These are phyloP conservation scores for Cladosporium sp. DNA, from an alignment of 2,329 filamentous ascomycete genomes.

Conservation along the genomic window DNA sequence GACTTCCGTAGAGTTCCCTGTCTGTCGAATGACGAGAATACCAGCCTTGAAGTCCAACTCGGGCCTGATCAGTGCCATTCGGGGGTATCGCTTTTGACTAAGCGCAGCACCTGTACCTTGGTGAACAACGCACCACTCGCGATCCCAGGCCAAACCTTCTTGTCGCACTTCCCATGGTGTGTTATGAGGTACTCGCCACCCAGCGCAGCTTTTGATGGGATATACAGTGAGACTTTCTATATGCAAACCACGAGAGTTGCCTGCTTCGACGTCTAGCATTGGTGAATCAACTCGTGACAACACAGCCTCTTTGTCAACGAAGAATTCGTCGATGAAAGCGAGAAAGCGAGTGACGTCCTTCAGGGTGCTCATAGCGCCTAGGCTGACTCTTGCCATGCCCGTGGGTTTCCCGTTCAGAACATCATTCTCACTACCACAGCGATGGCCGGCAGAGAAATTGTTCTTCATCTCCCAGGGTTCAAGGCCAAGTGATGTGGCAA, in stretches of 20 bases:
- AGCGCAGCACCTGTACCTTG: constrained; percentile 77
- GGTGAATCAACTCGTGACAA: not conserved
- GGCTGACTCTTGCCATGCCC: constrained; percentile 76
- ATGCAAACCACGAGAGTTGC: constrained; percentile 27
- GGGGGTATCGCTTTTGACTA: constrained; percentile 82
- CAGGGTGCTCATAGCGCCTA: constrained; percentile 84
- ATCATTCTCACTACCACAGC: constrained; percentile 80
- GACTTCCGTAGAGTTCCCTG: constrained; percentile 34
- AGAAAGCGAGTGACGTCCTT: constrained; percentile 70
- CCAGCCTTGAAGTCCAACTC: constrained; percentile 66
- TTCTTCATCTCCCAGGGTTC: constrained; percentile 75
- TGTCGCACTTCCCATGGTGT: constrained; percentile 69
- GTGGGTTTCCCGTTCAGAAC: constrained; percentile 81
- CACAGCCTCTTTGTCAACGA: constrained; percentile 21
- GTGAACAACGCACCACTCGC: constrained; percentile 94
- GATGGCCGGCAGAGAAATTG: constrained; percentile 80
- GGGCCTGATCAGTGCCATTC: constrained; percentile 80
- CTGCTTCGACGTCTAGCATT: not conserved
- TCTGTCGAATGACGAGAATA: constrained; percentile 55
- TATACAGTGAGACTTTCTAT: constrained; percentile 60
- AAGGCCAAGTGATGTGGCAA: constrained; percentile 68
- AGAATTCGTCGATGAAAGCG: constrained; percentile 30
- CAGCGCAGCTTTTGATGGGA: constrained; percentile 91
- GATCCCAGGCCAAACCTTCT: constrained; percentile 88
- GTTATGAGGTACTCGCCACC: constrained; percentile 63